Conservation (phyloP, 371 early-diverging fungal species). For the Actinomortierella wolfii region DNA sequence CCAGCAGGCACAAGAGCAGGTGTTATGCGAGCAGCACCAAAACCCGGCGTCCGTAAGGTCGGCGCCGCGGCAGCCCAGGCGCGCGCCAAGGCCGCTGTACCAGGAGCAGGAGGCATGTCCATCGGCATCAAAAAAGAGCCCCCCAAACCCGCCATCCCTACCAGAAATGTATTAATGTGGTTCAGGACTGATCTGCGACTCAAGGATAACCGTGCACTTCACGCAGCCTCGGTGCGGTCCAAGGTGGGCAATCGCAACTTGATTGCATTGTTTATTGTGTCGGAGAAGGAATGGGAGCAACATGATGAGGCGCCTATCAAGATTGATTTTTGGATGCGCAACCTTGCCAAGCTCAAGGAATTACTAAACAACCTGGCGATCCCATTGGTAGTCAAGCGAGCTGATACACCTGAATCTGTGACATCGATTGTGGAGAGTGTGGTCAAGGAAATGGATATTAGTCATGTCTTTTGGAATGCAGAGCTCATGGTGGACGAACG, state of each 20-base stretch:
- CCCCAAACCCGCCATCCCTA: slow-evolving; percentile 22
- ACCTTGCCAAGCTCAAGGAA: slow-evolving; percentile 42
- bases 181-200: slow-evolving; percentile 56
- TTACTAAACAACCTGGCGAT: slow-evolving; percentile 49
- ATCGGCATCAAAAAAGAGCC: slow-evolving; percentile 29
- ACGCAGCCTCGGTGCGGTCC: slow-evolving; percentile 37
- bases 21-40: slow-evolving; percentile 29
- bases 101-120: neutral
- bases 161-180: slow-evolving; percentile 51
- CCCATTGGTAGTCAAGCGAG: slow-evolving; percentile 51
- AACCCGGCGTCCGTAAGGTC: slow-evolving; percentile 39
- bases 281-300: slow-evolving; percentile 53
- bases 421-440: slow-evolving; percentile 25
- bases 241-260: slow-evolving; percentile 17
- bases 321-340: slow-evolving; percentile 61
- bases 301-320: slow-evolving; percentile 60
- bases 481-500: slow-evolving; percentile 43
- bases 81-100: slow-evolving; percentile 19
- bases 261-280: slow-evolving; percentile 58
- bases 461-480: slow-evolving; percentile 36
- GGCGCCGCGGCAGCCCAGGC: slow-evolving; percentile 27
- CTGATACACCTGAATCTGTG: slow-evolving; percentile 11
- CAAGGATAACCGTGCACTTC: slow-evolving; percentile 52
- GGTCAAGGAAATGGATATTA: slow-evolving; percentile 20
- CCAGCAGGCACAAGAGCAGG: slow-evolving; percentile 23